phyloP scores from a whole-genome alignment of 768 basidiomycete species.

The Suillus luteus region DNA sequence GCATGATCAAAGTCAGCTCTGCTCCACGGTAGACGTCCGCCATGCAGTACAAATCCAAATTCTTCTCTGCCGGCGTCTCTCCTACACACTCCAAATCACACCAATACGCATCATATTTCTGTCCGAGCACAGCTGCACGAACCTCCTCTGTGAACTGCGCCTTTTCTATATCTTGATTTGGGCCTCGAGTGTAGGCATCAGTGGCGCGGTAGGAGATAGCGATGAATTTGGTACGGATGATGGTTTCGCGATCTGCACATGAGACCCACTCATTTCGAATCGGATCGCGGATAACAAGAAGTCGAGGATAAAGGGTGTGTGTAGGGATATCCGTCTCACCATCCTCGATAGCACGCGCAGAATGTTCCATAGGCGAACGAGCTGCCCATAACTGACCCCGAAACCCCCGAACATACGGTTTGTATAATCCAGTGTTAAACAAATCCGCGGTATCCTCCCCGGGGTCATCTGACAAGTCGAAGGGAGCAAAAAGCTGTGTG shows the following conservation, averaged over 20 bases:
- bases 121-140: background rate
- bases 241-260: conserved; percentile 3
- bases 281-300: conserved; percentile 9
- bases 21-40: conserved; percentile 20
- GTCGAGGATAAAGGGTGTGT: conserved; percentile 17
- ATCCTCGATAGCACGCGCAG: conserved; percentile 8
- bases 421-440: conserved; percentile 10
- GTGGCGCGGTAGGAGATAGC: conserved; percentile 19
- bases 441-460: background rate
- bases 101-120: background rate
- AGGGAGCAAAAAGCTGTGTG: background rate
- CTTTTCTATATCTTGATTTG: conserved; percentile 10
- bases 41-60: conserved; percentile 23
- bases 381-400: conserved; percentile 24
- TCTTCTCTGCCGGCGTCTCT: conserved; percentile 16
- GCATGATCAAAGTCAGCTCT: conserved; percentile 16
- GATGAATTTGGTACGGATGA: conserved; percentile 16
- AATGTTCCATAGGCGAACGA: conserved; percentile 21
- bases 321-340: conserved; percentile 14
- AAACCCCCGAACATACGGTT: conserved; percentile 14
- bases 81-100: conserved; percentile 16
- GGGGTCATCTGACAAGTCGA: background rate
- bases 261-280: conserved; percentile 5
- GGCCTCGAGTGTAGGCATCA: conserved; percentile 14
- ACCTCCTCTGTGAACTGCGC: conserved; percentile 13